Conservation (phyloP, 108 stramenopile genomes). For the Cyclotella kingstonii region DNA sequence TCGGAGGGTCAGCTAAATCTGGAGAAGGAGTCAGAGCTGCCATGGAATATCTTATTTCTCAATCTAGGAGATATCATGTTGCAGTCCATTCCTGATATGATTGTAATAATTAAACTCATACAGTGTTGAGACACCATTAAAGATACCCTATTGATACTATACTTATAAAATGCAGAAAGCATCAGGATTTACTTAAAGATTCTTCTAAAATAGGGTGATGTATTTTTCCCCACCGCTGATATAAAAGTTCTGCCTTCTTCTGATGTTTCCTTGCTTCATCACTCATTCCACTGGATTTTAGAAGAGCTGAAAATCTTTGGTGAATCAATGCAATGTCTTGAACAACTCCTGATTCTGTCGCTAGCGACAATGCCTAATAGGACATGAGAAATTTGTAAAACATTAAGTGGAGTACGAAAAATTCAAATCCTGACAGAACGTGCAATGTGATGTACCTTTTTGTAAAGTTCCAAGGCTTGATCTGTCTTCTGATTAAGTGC, state of each 20-base stretch:
- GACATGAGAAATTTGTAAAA: not conserved
- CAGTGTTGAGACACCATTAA: too few relatives aligned
- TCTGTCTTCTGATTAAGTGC: constrained; percentile 3
- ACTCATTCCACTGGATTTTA: not conserved
- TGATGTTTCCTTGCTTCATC: constrained; percentile 1
- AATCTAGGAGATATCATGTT: constrained; percentile 30
- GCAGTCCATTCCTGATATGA: not conserved
- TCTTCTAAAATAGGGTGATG: too few relatives aligned
- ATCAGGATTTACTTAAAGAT: too few relatives aligned
- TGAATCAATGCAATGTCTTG: constrained; percentile 9
- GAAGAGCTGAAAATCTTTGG: not conserved
- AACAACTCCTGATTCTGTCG: constrained; percentile 4
- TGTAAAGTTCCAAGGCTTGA: constrained; percentile 2
- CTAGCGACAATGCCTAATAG: constrained; percentile 1
- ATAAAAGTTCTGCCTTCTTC: constrained; percentile 3
- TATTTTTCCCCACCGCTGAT: constrained; percentile 1
- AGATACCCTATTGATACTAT: too few relatives aligned
- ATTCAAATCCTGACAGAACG: not conserved
- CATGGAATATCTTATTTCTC: constrained; percentile 55
- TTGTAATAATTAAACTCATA: too few relatives aligned
- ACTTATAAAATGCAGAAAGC: too few relatives aligned
- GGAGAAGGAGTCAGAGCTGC: constrained; percentile 72
- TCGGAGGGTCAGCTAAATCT: constrained; percentile 72
- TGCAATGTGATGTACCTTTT: not conserved
- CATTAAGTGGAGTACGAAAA: too few relatives aligned